Conservation (phyloP, 352 stramenopile genomes). For the Aphanomyces invadans region DNA sequence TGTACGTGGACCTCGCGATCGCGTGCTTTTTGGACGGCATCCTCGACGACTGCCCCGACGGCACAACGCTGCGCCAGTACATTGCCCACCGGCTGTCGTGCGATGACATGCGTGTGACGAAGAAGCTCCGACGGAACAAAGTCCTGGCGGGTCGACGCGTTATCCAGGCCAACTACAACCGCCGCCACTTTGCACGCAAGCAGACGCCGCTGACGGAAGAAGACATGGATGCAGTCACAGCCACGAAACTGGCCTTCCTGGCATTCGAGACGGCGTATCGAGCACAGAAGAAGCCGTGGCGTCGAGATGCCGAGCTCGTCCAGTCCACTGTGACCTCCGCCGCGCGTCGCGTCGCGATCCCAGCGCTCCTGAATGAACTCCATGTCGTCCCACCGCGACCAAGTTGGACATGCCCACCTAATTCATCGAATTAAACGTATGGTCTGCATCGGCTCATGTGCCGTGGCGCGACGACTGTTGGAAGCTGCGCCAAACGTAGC, state of each 20-base stretch:
- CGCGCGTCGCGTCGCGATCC: neutral
- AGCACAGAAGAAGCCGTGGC: neutral
- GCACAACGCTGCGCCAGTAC: constrained; percentile 6
- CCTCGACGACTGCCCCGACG: neutral
- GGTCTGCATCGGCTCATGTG: neutral
- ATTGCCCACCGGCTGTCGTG: neutral
- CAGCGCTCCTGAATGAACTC: neutral
- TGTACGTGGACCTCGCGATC: neutral
- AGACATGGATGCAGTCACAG: constrained; percentile 5
- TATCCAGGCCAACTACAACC: constrained; percentile 1
- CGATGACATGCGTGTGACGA: neutral
- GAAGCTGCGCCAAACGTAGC: no score
- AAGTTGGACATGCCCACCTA: neutral
- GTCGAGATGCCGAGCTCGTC: neutral
- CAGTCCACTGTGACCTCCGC: neutral
- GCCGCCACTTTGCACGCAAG: neutral
- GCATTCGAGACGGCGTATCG: neutral
- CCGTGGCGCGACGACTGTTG: no score
- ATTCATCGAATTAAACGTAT: constrained; percentile 1
- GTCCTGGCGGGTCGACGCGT: neutral
- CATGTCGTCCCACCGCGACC: neutral
- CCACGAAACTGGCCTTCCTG: neutral
- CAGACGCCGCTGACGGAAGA: neutral
- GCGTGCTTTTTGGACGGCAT: neutral
- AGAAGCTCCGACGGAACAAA: neutral